These are phyloP conservation scores for Pleurotus salmoneostramineus DNA, from an alignment of 768 basidiomycete genomes.

Conservation along the genomic window DNA sequence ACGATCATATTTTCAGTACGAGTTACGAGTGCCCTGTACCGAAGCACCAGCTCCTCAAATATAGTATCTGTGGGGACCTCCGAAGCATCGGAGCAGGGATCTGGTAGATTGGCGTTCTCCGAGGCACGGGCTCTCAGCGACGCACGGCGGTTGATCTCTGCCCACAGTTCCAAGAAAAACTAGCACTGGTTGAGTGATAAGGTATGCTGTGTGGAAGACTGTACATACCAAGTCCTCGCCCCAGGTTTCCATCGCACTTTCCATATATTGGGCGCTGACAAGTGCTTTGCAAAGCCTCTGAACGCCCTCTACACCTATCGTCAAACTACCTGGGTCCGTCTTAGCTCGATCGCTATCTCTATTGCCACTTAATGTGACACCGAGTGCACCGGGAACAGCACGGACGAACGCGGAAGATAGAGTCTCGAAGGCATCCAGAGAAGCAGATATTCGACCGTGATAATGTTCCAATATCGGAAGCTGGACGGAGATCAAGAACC, in stretches of 20 bases:
- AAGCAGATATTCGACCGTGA: constrained; percentile 70
- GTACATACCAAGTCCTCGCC: constrained; percentile 76
- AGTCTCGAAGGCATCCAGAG: constrained; percentile 92
- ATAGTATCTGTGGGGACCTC: constrained; percentile 58
- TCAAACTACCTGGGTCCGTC: constrained; percentile 62
- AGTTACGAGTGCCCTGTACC: constrained; percentile 54
- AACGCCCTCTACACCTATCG: constrained; percentile 80
- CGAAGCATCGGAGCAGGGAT: constrained; percentile 25
- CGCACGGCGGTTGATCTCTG: constrained; percentile 64
- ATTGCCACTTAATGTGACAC: constrained; percentile 45
- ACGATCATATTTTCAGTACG: constrained; percentile 90
- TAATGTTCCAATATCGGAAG: constrained; percentile 81
- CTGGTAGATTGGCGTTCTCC: constrained; percentile 47
- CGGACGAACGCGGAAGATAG: constrained; percentile 85
- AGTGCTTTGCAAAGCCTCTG: constrained; percentile 83
- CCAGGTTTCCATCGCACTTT: constrained; percentile 71
- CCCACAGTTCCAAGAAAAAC: constrained; percentile 93
- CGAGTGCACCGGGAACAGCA: constrained; percentile 88
- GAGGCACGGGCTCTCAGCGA: constrained; percentile 53
- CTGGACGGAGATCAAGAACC: constrained; percentile 84
- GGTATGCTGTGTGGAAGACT: neutral
- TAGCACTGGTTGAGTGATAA: constrained; percentile 22
- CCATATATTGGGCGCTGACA: constrained; percentile 75
- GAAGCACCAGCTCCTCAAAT: constrained; percentile 71
- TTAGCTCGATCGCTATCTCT: constrained; percentile 32